phyloP scores from a whole-genome alignment of 139 green algal genomes.

The Closterium sp. region DNA sequence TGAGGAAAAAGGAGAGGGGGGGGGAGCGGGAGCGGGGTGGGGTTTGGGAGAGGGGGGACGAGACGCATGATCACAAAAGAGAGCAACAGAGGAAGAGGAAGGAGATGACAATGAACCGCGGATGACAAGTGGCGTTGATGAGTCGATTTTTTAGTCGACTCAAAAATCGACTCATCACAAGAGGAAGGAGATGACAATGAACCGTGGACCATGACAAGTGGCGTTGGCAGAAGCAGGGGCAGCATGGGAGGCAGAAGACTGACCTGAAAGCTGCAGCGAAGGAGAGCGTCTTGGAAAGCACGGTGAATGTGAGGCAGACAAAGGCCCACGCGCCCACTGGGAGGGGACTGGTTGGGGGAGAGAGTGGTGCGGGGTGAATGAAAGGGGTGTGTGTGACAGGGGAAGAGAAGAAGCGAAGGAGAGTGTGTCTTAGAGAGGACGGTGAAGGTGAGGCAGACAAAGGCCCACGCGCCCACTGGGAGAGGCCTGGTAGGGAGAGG shows the following conservation, averaged over 20 bases:
- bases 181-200: too few species aligned
- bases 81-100: too few species aligned
- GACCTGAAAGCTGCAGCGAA: slow-evolving; percentile 79
- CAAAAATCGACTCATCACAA: too few species aligned
- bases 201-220: too few species aligned
- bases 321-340: slow-evolving; percentile 94
- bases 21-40: too few species aligned
- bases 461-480: slow-evolving; percentile 91
- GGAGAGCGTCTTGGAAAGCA: slow-evolving; percentile 89
- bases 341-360: slow-evolving; percentile 75
- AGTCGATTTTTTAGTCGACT: too few species aligned
- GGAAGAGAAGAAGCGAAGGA: slow-evolving; percentile 64
- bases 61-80: too few species aligned
- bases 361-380: neutral
- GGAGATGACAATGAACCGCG: slow-evolving; percentile 98
- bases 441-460: slow-evolving; percentile 78
- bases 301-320: slow-evolving; percentile 73
- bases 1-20: too few species aligned
- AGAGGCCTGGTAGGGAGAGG: slow-evolving; percentile 72
- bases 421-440: slow-evolving; percentile 87
- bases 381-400: neutral
- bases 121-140: too few species aligned
- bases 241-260: neutral
- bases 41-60: slow-evolving; percentile 31
- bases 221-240: too few species aligned